Conservation (phyloP, 768 basidiomycete genomes). For the Glaciozyma antarctica region DNA sequence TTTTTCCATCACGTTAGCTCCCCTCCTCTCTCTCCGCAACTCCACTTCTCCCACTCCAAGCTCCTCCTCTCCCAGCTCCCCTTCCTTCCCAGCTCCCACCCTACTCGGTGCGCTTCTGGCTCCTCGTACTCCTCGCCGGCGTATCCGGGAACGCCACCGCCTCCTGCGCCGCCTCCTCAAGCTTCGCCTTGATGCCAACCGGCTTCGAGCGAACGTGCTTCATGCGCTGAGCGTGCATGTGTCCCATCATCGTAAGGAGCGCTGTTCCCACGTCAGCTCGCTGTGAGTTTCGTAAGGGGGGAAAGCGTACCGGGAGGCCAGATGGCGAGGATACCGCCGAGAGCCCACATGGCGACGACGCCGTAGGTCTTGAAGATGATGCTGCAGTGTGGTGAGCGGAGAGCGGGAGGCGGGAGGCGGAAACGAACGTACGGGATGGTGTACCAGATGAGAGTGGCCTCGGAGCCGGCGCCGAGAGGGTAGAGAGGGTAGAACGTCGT, state of each 20-base stretch:
- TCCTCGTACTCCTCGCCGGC: slow-evolving; percentile 26
- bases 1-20: too few species aligned
- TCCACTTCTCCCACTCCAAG: too few species aligned
- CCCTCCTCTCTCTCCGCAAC: too few species aligned
- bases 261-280: slow-evolving; percentile 45
- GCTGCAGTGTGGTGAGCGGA: not conserved
- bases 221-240: slow-evolving; percentile 52
- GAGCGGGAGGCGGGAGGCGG: slow-evolving; percentile 16
- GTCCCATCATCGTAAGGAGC: slow-evolving; percentile 41
- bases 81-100: too few species aligned
- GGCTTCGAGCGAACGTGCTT: slow-evolving; percentile 41
- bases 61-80: too few species aligned
- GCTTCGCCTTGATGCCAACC: not conserved
- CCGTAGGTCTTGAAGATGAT: not conserved
- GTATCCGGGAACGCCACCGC: slow-evolving; percentile 2
- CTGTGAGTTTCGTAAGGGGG: slow-evolving; percentile 35
- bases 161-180: not conserved
- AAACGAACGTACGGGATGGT: slow-evolving; percentile 50
- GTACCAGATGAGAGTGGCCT: slow-evolving; percentile 71
- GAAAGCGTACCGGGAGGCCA: slow-evolving; percentile 76
- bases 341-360: slow-evolving; percentile 22
- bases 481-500: slow-evolving; percentile 91
- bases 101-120: not conserved
- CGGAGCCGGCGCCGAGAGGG: slow-evolving; percentile 80
- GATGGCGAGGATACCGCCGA: slow-evolving; percentile 51